These are phyloP conservation scores for Mucor saturninus DNA, from an alignment of 371 early-diverging fungal genomes.

Conservation along the genomic window DNA sequence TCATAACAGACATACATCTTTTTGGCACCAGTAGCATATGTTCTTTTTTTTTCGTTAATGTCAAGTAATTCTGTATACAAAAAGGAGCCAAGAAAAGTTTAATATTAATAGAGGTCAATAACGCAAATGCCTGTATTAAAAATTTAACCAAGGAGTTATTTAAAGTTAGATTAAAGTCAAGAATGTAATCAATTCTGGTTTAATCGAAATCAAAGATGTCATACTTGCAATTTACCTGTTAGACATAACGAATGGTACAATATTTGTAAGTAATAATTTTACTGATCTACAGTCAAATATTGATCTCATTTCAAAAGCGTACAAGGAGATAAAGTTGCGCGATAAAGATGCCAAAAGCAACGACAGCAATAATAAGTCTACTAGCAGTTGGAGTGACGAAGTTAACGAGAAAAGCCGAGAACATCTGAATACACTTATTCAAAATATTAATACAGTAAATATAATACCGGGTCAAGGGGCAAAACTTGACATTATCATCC, in stretches of 20 bases:
- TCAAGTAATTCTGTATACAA: too few species aligned
- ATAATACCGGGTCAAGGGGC: constrained; percentile 35
- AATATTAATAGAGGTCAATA: too few species aligned
- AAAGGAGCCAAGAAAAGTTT: too few species aligned
- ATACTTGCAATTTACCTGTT: constrained; percentile 38
- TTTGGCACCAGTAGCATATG: too few species aligned
- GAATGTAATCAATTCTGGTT: constrained; percentile 26
- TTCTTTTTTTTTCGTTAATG: too few species aligned
- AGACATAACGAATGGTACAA: constrained; percentile 34
- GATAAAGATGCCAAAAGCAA: neutral
- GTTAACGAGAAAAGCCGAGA: too few species aligned
- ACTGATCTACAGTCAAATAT: neutral
- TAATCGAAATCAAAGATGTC: constrained; percentile 30
- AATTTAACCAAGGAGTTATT: too few species aligned
- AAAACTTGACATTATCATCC: constrained; percentile 69
- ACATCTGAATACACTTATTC: neutral
- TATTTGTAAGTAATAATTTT: constrained; percentile 24
- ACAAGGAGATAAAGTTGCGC: constrained; percentile 12
- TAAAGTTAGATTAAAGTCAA: too few species aligned
- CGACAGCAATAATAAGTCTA: neutral
- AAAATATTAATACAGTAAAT: constrained; percentile 13
- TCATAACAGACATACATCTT: too few species aligned
- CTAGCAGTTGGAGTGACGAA: neutral
- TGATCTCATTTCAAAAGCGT: neutral
- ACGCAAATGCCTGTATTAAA: too few species aligned